A percentile compares a stretch with the other conserved stretches of the same genome.
phyloP scores from a whole-genome alignment of 352 stramenopile genomes.

The Poterioochromonas sp. region DNA sequence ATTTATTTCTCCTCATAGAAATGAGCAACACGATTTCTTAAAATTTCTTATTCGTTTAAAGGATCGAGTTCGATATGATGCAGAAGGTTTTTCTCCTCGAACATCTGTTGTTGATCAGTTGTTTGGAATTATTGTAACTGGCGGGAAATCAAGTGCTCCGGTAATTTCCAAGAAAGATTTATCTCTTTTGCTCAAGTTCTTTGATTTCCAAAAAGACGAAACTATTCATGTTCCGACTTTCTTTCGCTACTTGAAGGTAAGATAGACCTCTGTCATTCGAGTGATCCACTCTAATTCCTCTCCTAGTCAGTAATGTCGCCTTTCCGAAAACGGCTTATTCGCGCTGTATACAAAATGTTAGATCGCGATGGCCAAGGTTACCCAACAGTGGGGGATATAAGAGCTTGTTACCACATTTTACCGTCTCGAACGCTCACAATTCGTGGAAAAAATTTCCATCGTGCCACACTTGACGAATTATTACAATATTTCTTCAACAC shows the following conservation, averaged over 20 bases:
- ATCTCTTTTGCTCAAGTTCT: too few relatives aligned
- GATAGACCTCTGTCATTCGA: background rate
- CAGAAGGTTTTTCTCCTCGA: too few relatives aligned
- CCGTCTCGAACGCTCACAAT: background rate
- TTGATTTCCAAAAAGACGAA: too few relatives aligned
- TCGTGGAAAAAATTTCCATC: background rate
- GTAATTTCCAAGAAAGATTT: too few relatives aligned
- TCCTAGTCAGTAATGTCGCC: background rate
- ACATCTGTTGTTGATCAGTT: too few relatives aligned
- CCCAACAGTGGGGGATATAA: background rate
- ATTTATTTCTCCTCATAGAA: too few relatives aligned
- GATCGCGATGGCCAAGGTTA: background rate
- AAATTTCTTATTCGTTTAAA: too few relatives aligned
- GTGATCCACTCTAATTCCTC: background rate
- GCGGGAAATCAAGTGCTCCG: too few relatives aligned
- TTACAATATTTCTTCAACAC: background rate
- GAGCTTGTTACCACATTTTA: background rate
- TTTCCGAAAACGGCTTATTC: background rate
- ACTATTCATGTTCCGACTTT: too few relatives aligned
- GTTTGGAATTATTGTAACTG: too few relatives aligned
- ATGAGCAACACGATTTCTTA: too few relatives aligned
- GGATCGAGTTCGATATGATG: too few relatives aligned
- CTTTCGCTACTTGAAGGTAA: conserved; percentile 7
- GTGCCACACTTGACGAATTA: background rate
- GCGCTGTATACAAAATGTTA: background rate